Percentiles rank a stretch among this genome's conserved stretches.
phyloP scores from a whole-genome alignment of 192 early-diverging fungal species.

The Coemansia sp. region DNA sequence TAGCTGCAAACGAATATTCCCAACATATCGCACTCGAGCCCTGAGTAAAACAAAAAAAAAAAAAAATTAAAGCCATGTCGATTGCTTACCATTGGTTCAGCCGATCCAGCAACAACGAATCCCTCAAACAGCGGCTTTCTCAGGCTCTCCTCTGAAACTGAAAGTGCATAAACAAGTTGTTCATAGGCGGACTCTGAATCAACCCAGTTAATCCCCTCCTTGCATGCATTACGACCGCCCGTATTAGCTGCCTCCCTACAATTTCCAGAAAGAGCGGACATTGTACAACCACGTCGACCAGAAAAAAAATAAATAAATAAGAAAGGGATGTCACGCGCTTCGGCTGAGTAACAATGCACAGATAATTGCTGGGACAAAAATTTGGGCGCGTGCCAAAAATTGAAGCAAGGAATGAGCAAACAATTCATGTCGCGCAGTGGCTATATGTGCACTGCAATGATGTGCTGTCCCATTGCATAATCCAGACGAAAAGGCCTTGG shows the following conservation, averaged over 20 bases:
- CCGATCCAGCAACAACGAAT: conserved; percentile 47
- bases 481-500: background rate
- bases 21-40: background rate
- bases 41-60: background rate
- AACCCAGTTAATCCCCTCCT: conserved; percentile 27
- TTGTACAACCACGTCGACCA: background rate
- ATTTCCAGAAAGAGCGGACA: background rate
- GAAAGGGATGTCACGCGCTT: background rate
- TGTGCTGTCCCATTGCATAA: background rate
- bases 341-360: conserved; percentile 3
- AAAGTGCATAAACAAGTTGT: conserved; percentile 38
- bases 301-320: background rate
- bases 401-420: background rate
- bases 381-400: conserved; percentile 8
- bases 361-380: conserved; percentile 4
- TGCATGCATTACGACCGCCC: background rate
- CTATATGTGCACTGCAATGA: conserved; percentile 10
- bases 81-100: conserved; percentile 51
- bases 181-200: conserved; percentile 38
- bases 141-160: conserved; percentile 29
- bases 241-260: conserved; percentile 7
- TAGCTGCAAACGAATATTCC: background rate
- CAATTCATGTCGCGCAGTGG: conserved; percentile 2
- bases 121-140: conserved; percentile 49
- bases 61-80: background rate